These are phyloP conservation scores for Yamadazyma atlantica DNA, from an alignment of 1,139 yeast species.

Conservation along the genomic window DNA sequence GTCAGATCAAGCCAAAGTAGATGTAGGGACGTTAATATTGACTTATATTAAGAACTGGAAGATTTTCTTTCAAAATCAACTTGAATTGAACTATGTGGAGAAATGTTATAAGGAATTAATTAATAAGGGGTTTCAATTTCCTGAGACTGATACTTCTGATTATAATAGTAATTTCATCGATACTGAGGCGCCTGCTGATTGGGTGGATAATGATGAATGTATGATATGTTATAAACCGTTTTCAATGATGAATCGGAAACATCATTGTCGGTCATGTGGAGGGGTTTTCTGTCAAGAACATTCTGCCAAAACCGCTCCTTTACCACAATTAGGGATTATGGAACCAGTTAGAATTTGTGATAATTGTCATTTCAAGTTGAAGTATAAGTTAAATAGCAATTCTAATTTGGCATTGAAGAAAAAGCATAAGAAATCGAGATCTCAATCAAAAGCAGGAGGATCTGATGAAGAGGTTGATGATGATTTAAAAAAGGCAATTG, in stretches of 20 bases:
- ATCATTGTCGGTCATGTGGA: constrained; percentile 96
- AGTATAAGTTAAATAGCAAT: constrained; percentile 12
- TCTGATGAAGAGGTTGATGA: constrained; percentile 63
- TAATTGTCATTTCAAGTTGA: constrained; percentile 67
- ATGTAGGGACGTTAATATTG: constrained; percentile 61
- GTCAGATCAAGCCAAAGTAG: constrained; percentile 45
- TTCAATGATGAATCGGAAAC: constrained; percentile 83
- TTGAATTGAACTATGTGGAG: constrained; percentile 65
- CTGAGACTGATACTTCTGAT: constrained; percentile 45
- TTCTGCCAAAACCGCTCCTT: constrained; percentile 65
- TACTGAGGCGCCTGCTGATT: constrained; percentile 93
- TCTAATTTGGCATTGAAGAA: constrained; percentile 8
- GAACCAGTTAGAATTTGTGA: constrained; percentile 95
- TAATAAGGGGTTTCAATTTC: constrained; percentile 68
- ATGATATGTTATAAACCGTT: constrained; percentile 88
- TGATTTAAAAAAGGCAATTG: constrained; percentile 75
- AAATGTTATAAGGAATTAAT: constrained; percentile 60
- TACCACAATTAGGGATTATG: constrained; percentile 83
- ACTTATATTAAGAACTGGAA: constrained; percentile 78
- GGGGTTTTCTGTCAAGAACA: constrained; percentile 89
- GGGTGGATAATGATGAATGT: constrained; percentile 95
- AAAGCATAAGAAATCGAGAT: neutral
- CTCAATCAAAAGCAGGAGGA: constrained; percentile 6
- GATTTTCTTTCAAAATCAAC: constrained; percentile 65
- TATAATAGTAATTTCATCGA: constrained; percentile 63